Percentiles rank a stretch among this genome's conserved stretches.
Conservation (phyloP, 2,329 filamentous ascomycete species). For the Geoglossum cookeanum region DNA sequence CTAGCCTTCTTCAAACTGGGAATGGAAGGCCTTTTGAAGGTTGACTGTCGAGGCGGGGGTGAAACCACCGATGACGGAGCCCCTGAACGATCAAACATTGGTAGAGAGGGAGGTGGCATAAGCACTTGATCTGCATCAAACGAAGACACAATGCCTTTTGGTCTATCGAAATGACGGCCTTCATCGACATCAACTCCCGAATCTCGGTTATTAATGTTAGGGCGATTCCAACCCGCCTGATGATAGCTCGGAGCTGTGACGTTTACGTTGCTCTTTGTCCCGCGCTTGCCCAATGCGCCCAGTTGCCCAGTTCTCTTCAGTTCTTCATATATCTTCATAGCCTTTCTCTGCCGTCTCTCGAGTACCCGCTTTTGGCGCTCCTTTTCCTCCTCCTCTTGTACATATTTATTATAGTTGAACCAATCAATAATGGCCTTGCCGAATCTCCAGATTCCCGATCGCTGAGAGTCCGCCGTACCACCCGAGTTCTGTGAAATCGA, state of each 20-base stretch:
- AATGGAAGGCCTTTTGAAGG: slow-evolving; percentile 4
- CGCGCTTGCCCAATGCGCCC: not conserved
- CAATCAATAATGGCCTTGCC: slow-evolving; percentile 2
- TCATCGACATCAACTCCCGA: not conserved
- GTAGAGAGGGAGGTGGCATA: not conserved
- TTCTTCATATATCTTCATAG: slow-evolving; percentile 2
- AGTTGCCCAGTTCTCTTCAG: slow-evolving; percentile 5
- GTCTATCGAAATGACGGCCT: not conserved
- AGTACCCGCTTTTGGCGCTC: not conserved
- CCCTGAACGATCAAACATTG: not conserved
- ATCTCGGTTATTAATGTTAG: not conserved
- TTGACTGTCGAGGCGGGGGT: not conserved
- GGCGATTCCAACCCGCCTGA: not conserved
- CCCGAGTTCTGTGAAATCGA: not conserved
- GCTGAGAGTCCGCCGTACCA: not conserved
- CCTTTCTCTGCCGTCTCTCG: not conserved
- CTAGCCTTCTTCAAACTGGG: slow-evolving; percentile 4
- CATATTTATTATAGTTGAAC: slow-evolving; percentile 2
- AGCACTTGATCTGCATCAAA: not conserved
- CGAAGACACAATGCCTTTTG: not conserved
- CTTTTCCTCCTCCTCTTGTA: not conserved
- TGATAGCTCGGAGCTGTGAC: not conserved
- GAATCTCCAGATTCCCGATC: slow-evolving; percentile 6
- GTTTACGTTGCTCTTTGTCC: not conserved
- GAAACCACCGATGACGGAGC: not conserved